These are phyloP conservation scores for Tylopilus vinaceipallidus DNA, from an alignment of 768 basidiomycete species.

Conservation along the genomic window DNA sequence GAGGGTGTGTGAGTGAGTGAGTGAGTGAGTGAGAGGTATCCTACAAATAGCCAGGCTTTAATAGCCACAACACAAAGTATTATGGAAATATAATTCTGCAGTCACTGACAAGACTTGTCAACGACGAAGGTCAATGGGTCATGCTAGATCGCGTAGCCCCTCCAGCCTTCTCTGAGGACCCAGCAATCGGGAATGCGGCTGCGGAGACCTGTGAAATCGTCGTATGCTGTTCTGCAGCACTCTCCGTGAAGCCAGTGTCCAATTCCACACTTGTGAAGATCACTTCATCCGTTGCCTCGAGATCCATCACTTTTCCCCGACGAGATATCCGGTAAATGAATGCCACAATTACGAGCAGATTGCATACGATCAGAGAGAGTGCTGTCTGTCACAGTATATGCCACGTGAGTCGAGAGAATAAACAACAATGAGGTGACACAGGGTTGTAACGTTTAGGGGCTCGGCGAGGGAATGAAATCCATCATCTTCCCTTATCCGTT, in stretches of 20 bases:
- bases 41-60: no score
- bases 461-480: not conserved
- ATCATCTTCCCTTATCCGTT: not conserved
- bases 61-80: not conserved
- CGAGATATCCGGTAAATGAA: conserved; percentile 18
- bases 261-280: conserved; percentile 19
- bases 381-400: conserved; percentile 13
- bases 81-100: no score
- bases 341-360: conserved; percentile 25
- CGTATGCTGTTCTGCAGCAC: not conserved
- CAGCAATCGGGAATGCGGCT: no score
- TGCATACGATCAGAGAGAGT: conserved; percentile 25
- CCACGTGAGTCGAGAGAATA: not conserved
- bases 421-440: no score
- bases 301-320: not conserved
- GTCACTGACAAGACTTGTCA: not conserved
- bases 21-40: no score
- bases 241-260: conserved; percentile 1
- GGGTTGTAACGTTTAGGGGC: no score
- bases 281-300: not conserved
- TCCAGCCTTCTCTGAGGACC: not conserved
- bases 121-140: not conserved
- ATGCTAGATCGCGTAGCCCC: no score
- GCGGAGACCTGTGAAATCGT: not conserved
- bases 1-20: no score